These are phyloP conservation scores for Hypholoma sublateritium DNA, from an alignment of 768 basidiomycete genomes.

Conservation along the genomic window DNA sequence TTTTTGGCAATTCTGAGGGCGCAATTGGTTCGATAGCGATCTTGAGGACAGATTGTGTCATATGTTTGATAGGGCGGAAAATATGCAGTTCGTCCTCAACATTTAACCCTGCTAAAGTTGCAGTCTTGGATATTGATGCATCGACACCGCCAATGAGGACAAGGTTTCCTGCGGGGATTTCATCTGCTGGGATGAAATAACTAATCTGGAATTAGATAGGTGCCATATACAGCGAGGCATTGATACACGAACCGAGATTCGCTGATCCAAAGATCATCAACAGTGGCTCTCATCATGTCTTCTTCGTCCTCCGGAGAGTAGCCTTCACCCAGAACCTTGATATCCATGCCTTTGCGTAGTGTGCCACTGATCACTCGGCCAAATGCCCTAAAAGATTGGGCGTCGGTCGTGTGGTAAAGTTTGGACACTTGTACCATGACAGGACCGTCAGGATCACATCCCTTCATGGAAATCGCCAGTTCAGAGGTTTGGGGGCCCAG, in stretches of 20 bases:
- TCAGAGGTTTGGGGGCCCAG: slow-evolving; percentile 86
- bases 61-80: slow-evolving; percentile 94
- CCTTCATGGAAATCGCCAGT: slow-evolving; percentile 75
- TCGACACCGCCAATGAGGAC: slow-evolving; percentile 93
- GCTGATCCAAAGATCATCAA: slow-evolving; percentile 89
- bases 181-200: slow-evolving; percentile 88
- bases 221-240: not conserved
- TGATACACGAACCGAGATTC: slow-evolving; percentile 71
- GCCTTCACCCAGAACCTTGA: slow-evolving; percentile 97
- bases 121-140: slow-evolving; percentile 92
- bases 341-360: slow-evolving; percentile 72
- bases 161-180: slow-evolving; percentile 88
- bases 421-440: slow-evolving; percentile 93
- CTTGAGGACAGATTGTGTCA: slow-evolving; percentile 96
- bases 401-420: slow-evolving; percentile 95
- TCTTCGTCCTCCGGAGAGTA: slow-evolving; percentile 99
- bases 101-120: slow-evolving; percentile 74
- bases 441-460: slow-evolving; percentile 82
- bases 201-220: slow-evolving; percentile 38
- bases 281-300: slow-evolving; percentile 84
- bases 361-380: slow-evolving; percentile 95
- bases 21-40: slow-evolving; percentile 98
- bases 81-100: slow-evolving; percentile 89
- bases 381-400: slow-evolving; percentile 94
- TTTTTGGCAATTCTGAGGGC: slow-evolving; percentile 97